Percentiles rank a stretch among this genome's conserved stretches.
Evolutionary conservation across 768 basidiomycete genomes (phyloP).

Genomic region (Boletus patriciae): DNA sequence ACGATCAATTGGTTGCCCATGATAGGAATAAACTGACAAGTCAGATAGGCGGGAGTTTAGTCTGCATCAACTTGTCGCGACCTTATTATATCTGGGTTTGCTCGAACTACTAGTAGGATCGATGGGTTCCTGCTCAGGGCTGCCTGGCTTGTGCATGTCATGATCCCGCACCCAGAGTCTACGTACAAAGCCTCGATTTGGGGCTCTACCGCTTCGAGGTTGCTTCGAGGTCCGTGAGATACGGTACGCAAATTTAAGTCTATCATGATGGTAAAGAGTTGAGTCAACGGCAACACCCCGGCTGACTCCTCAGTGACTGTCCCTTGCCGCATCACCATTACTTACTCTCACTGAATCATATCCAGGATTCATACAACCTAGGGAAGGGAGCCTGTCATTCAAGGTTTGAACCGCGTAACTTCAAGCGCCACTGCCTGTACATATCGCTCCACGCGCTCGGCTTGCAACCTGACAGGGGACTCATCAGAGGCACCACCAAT

Average conservation of each 20-base stretch:
- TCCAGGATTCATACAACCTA: background rate
- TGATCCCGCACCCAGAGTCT: background rate
- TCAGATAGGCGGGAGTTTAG: too few species aligned
- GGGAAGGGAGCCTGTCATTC: background rate
- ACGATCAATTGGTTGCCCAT: background rate
- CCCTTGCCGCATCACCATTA: background rate
- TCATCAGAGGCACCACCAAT: background rate
- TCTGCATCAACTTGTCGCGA: too few species aligned
- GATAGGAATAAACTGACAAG: background rate
- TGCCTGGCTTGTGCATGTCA: background rate
- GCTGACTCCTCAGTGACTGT: background rate
- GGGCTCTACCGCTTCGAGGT: conserved; percentile 10
- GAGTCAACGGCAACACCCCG: background rate
- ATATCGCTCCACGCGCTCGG: background rate
- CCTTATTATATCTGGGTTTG: too few species aligned
- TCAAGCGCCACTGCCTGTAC: conserved; percentile 1
- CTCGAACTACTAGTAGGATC: too few species aligned
- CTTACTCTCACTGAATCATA: background rate
- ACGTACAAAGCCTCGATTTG: conserved; percentile 16
- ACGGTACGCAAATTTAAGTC: conserved; percentile 14
- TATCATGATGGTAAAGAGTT: conserved; percentile 15
- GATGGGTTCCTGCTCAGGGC: too few species aligned
- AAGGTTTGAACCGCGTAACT: background rate
- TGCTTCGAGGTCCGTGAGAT: conserved; percentile 26
- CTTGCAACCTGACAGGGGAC: conserved; percentile 4